Percentiles rank a stretch among this genome's conserved stretches.
phyloP scores from a whole-genome alignment of 768 basidiomycete species.

The Pleurotus salmoneostramineus region DNA sequence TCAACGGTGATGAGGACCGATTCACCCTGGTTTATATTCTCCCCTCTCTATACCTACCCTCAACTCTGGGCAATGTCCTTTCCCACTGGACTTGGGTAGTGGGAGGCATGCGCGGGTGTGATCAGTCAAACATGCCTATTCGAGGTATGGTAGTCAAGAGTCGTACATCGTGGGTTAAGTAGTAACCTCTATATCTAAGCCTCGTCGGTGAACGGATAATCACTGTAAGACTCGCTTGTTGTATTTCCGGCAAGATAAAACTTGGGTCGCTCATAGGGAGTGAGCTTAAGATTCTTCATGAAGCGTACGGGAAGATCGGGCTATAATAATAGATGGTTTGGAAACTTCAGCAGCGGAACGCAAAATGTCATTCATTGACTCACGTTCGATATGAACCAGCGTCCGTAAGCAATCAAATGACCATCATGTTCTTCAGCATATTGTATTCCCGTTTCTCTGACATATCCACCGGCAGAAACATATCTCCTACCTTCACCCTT shows the following conservation, averaged over 20 bases:
- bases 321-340: not conserved
- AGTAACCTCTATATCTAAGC: no score
- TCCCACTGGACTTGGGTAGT: no score
- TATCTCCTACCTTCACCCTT: slow-evolving; percentile 27
- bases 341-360: not conserved
- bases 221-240: not conserved
- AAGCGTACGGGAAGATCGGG: not conserved
- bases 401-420: slow-evolving; percentile 30
- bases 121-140: no score
- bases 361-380: slow-evolving; percentile 9
- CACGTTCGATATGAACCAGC: slow-evolving; percentile 34
- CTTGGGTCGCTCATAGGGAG: not conserved
- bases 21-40: no score
- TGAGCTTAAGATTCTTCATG: not conserved
- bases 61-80: no score
- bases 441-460: slow-evolving; percentile 19
- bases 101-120: no score
- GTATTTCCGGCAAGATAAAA: not conserved
- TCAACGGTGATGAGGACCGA: no score
- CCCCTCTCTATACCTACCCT: no score
- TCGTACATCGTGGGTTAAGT: no score
- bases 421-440: slow-evolving; percentile 22
- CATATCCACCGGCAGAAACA: slow-evolving; percentile 41
- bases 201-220: not conserved
- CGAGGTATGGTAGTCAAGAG: no score